Conservation (phyloP, 805 yeast species). For the Starmerella tilneyi region DNA sequence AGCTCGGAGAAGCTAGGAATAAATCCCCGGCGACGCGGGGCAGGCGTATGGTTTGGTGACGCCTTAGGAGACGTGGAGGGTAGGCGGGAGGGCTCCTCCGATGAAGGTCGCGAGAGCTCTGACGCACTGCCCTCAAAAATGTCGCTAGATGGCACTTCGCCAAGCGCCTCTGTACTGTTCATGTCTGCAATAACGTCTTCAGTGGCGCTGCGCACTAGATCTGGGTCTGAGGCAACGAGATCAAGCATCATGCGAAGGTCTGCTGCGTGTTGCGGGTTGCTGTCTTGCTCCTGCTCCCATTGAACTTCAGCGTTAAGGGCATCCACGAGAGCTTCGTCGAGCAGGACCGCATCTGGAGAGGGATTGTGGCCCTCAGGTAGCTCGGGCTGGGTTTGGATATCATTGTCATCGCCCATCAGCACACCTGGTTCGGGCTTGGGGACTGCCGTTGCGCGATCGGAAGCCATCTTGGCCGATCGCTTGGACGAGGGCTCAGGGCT, state of each 20-base stretch:
- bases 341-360: constrained; percentile 4
- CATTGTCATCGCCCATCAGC: background rate
- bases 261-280: constrained; percentile 1
- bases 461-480: background rate
- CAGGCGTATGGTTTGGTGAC: background rate
- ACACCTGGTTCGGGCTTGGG: background rate
- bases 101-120: background rate
- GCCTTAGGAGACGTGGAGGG: background rate
- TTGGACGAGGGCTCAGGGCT: constrained; percentile 5
- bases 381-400: too few relatives aligned
- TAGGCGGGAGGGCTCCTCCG: background rate
- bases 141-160: constrained; percentile 6
- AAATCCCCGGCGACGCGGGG: constrained; percentile 17
- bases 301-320: constrained; percentile 7
- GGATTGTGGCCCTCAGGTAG: background rate
- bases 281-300: constrained; percentile 5
- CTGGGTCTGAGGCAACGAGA: background rate
- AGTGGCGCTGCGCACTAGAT: constrained; percentile 1
- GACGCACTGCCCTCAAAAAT: constrained; percentile 2
- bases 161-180: background rate
- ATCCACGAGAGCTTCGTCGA: constrained; percentile 3
- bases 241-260: constrained; percentile 5
- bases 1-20: constrained; percentile 19
- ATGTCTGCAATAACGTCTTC: background rate
- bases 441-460: background rate